Percentiles rank a stretch among this genome's conserved stretches.
These are phyloP conservation scores for Solanum ossicruentum DNA, from an alignment of 257 asterid genomes.

Conservation along the genomic window DNA sequence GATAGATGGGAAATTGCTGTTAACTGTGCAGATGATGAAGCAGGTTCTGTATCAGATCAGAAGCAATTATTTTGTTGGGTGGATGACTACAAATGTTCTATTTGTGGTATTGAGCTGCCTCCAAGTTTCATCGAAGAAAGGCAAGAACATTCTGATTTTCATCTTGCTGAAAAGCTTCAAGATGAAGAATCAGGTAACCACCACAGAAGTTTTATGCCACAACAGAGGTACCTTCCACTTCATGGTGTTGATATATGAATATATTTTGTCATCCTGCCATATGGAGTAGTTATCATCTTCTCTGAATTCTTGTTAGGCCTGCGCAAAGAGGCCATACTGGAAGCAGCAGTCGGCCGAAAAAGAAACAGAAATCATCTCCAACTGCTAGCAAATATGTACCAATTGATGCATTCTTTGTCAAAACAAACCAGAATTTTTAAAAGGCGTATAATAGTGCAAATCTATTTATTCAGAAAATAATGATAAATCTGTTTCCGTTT, in stretches of 20 bases:
- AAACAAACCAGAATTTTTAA: conserved; percentile 38
- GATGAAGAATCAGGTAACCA: conserved; percentile 44
- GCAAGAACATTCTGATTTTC: conserved; percentile 88
- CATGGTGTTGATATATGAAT: neutral
- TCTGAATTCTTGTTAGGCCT: conserved; percentile 19
- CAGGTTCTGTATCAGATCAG: conserved; percentile 14
- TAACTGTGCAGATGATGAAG: conserved; percentile 9
- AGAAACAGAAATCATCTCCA: conserved; percentile 55
- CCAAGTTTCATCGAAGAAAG: conserved; percentile 68
- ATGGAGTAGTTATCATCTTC: neutral
- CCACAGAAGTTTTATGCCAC: conserved; percentile 15
- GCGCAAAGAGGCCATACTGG: conserved; percentile 17
- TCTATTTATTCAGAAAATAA: neutral
- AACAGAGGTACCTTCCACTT: conserved; percentile 22
- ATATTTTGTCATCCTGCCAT: neutral
- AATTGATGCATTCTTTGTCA: conserved; percentile 59
- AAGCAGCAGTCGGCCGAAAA: conserved; percentile 27
- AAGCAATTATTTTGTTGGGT: conserved; percentile 41
- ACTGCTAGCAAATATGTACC: conserved; percentile 52
- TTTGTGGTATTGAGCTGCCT: conserved; percentile 80
- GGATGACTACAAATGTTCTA: conserved; percentile 67
- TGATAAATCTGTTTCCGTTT: neutral
- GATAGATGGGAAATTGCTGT: neutral
- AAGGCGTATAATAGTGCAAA: neutral
- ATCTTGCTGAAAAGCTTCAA: conserved; percentile 82